Conservation (phyloP, 2,329 filamentous ascomycete genomes). For the Pyrenophora seminiperda region DNA sequence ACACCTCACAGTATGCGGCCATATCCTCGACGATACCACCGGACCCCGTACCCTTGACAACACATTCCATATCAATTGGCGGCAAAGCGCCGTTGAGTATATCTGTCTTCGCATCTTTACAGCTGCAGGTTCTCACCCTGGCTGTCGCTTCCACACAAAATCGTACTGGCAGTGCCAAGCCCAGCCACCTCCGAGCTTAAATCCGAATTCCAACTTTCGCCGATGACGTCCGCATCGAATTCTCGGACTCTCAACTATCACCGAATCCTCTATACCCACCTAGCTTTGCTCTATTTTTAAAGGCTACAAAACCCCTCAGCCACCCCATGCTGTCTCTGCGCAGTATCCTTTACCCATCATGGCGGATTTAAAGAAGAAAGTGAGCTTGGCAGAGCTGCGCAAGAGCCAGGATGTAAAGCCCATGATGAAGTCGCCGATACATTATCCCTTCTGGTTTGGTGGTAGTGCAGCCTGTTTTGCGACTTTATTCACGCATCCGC, state of each 20-base stretch:
- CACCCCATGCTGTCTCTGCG: constrained; percentile 30
- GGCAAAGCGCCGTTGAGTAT: constrained; percentile 28
- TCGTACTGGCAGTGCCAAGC: constrained; percentile 33
- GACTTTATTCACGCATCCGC: constrained; percentile 87
- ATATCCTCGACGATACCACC: constrained; percentile 16
- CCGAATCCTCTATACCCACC: constrained; percentile 19
- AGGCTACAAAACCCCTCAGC: constrained; percentile 1
- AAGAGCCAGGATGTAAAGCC: constrained; percentile 52
- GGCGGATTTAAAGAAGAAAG: constrained; percentile 48
- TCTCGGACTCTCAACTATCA: constrained; percentile 33
- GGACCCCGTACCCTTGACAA: constrained; percentile 13
- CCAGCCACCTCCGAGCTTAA: constrained; percentile 21
- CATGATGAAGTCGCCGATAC: constrained; percentile 43
- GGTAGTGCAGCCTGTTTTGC: constrained; percentile 93
- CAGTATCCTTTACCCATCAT: constrained; percentile 29
- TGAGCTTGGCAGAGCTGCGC: constrained; percentile 38
- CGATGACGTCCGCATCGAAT: constrained; percentile 34
- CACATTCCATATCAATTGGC: constrained; percentile 20
- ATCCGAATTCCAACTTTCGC: constrained; percentile 24
- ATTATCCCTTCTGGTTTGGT: constrained; percentile 79
- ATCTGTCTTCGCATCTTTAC: constrained; percentile 33
- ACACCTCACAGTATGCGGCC: constrained; percentile 28
- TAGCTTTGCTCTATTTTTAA: constrained; percentile 11
- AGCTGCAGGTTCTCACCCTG: constrained; percentile 15
- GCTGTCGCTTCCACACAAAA: constrained; percentile 25